These are phyloP conservation scores for Cenchrus purpureus DNA, from an alignment of 176 grass and related monocot species.

Conservation along the genomic window DNA sequence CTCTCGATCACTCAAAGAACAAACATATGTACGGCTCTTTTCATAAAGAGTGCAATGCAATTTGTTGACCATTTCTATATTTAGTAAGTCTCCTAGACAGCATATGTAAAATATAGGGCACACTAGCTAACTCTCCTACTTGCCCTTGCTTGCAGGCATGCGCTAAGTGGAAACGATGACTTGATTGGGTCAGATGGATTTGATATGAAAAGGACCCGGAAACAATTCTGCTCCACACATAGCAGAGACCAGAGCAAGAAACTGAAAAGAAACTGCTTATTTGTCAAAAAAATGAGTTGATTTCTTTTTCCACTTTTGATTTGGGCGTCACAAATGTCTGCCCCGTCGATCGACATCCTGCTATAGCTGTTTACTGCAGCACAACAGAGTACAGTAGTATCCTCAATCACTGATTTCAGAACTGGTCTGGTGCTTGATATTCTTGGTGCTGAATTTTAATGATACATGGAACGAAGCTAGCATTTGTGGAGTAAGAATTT, in stretches of 20 bases:
- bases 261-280: neutral
- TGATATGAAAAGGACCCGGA: constrained; percentile 6
- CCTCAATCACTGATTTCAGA: neutral
- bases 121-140: constrained; percentile 10
- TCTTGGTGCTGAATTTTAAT: neutral
- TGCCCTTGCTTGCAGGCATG: constrained; percentile 37
- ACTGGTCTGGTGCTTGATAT: no score
- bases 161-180: constrained; percentile 28
- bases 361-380: neutral
- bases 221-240: constrained; percentile 12
- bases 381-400: neutral
- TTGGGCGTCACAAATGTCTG: neutral
- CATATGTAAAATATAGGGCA: neutral
- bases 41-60: neutral
- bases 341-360: no score
- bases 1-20: no score
- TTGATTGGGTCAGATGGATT: constrained; percentile 12
- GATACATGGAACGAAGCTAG: neutral
- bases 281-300: constrained; percentile 4
- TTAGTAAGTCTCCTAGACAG: constrained; percentile 7
- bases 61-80: constrained; percentile 16
- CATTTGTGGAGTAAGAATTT: neutral
- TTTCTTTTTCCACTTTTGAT: constrained; percentile 21
- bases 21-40: neutral
- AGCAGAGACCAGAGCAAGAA: neutral